phyloP scores from a whole-genome alignment of 768 basidiomycete species.

The Auricularia sp. region DNA sequence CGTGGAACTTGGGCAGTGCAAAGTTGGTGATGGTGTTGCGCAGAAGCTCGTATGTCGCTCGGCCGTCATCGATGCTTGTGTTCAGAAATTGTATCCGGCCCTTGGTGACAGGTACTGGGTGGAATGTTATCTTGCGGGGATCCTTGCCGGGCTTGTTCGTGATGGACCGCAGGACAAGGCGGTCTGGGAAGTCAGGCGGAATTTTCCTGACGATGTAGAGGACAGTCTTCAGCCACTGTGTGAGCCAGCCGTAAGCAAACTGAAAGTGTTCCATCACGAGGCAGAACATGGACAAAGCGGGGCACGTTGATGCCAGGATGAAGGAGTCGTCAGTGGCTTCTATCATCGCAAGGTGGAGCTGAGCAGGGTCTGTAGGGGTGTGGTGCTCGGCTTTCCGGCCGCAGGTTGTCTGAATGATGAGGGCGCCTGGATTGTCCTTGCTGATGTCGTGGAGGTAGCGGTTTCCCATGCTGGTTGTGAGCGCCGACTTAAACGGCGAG shows the following conservation, averaged over 20 bases:
- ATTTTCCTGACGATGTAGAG: neutral
- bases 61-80: neutral
- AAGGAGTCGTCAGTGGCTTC: neutral
- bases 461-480: slow-evolving; percentile 18
- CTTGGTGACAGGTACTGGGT: neutral
- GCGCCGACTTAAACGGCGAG: slow-evolving; percentile 20
- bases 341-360: neutral
- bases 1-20: neutral
- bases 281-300: neutral
- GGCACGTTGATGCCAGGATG: neutral
- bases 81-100: neutral
- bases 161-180: neutral
- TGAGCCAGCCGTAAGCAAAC: neutral
- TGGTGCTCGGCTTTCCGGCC: neutral
- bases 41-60: neutral
- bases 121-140: neutral
- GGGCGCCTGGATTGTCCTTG: neutral
- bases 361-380: neutral
- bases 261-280: neutral
- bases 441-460: slow-evolving; percentile 13
- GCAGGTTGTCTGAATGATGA: neutral
- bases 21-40: neutral
- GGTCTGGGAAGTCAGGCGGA: neutral
- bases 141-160: neutral
- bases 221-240: neutral